Evolutionary conservation across 1,139 yeast species (phyloP).

Genomic region (Scheffersomyces quercinus): DNA sequence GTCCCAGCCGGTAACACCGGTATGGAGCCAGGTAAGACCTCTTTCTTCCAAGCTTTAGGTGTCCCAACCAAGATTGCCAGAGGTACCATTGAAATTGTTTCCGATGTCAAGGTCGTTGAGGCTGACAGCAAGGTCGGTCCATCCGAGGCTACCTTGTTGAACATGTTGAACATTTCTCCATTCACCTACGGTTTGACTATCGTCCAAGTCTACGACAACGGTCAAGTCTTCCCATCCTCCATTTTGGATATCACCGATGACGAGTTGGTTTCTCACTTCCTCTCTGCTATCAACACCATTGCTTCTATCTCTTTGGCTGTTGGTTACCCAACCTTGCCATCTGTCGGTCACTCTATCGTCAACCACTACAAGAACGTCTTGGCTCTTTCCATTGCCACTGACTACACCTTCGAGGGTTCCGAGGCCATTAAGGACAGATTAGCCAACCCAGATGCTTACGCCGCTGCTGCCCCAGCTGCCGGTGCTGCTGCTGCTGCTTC

Average conservation of each 20-base stretch:
- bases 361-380: conserved; percentile 99
- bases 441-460: conserved; percentile 83
- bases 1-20: conserved; percentile 99
- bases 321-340: conserved; percentile 99
- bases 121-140: conserved; percentile 93
- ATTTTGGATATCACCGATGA: conserved; percentile 99
- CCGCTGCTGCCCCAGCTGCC: conserved; percentile 96
- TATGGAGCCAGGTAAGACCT: conserved; percentile 99
- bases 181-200: conserved; percentile 98
- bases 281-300: conserved; percentile 88
- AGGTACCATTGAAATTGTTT: conserved; percentile 99
- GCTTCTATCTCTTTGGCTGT: conserved; percentile 96
- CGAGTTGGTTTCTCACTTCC: conserved; percentile 90
- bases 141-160: conserved; percentile 97
- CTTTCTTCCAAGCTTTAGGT: conserved; percentile 99
- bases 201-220: conserved; percentile 96
- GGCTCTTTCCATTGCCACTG: conserved; percentile 97
- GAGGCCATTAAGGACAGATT: conserved; percentile 99
- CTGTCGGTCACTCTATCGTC: conserved; percentile 98
- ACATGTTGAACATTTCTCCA: conserved; percentile 99
- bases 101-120: conserved; percentile 93
- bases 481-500: conserved; percentile 88
- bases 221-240: conserved; percentile 95
- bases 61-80: conserved; percentile 99
- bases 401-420: conserved; percentile 98